phyloP scores from a whole-genome alignment of 768 basidiomycete genomes.

The Auriscalpium vulgare region DNA sequence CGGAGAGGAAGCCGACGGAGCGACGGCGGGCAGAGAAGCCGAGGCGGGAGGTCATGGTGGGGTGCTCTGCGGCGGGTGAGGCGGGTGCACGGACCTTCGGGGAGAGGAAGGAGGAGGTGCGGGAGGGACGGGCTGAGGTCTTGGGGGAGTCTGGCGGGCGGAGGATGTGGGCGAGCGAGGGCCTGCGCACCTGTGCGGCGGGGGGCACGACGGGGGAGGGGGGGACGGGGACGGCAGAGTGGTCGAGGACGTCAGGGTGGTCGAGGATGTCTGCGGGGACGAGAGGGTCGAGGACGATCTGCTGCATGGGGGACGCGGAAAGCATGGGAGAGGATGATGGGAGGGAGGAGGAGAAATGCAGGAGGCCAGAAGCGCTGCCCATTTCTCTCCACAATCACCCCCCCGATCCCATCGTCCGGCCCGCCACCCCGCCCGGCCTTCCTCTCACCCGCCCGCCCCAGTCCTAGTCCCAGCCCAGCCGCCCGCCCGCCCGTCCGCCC shows the following conservation, averaged over 20 bases:
- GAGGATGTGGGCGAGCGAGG: background rate
- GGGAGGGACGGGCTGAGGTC: background rate
- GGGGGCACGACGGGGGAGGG: constrained; percentile 7
- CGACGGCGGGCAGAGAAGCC: constrained; percentile 12
- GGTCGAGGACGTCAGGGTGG: background rate
- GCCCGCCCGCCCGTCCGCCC: too few relatives aligned
- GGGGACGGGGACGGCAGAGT: constrained; percentile 12
- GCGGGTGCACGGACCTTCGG: constrained; percentile 12
- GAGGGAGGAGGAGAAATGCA: too few relatives aligned
- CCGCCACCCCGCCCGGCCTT: too few relatives aligned
- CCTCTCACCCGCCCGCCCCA: too few relatives aligned
- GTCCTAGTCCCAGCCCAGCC: too few relatives aligned
- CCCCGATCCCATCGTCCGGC: too few relatives aligned
- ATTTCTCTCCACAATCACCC: too few relatives aligned
- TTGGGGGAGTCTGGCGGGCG: constrained; percentile 6
- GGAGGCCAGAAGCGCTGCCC: too few relatives aligned
- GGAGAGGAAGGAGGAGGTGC: constrained; percentile 12
- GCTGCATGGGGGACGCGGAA: too few relatives aligned
- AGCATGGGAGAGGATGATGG: too few relatives aligned
- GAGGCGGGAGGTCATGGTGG: constrained; percentile 18
- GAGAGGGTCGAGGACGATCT: too few relatives aligned
- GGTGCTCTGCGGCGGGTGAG: constrained; percentile 20
- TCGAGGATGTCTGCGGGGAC: too few relatives aligned
- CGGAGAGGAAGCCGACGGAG: constrained; percentile 19
- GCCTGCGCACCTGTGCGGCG: constrained; percentile 7